Evolutionary conservation across 2,329 filamentous ascomycete species (phyloP).

Genomic region (Ophiostoma montium): DNA sequence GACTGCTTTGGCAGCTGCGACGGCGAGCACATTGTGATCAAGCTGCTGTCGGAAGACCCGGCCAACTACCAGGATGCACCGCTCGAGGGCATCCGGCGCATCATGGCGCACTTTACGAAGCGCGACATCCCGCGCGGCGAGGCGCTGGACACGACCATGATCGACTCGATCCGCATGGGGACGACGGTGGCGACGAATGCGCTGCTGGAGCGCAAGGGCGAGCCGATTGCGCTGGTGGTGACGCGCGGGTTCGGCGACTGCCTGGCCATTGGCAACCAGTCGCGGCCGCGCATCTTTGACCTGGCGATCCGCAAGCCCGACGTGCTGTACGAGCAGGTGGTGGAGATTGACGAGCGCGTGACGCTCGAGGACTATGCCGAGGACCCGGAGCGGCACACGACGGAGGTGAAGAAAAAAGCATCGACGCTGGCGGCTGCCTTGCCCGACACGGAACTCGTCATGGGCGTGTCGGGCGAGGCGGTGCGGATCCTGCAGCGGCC

Average conservation of each 20-base stretch:
- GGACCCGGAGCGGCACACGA: constrained; percentile 52
- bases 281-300: constrained; percentile 79
- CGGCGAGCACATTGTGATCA: constrained; percentile 22
- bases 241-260: constrained; percentile 83
- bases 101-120: constrained; percentile 63
- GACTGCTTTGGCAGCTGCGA: constrained; percentile 75
- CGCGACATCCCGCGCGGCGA: constrained; percentile 67
- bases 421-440: constrained; percentile 29
- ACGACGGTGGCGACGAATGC: constrained; percentile 93
- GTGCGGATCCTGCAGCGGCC: constrained; percentile 56
- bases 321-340: constrained; percentile 67
- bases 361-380: constrained; percentile 88
- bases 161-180: constrained; percentile 90
- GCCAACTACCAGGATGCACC: constrained; percentile 84
- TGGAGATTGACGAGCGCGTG: constrained; percentile 85
- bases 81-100: constrained; percentile 75
- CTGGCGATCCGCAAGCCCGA: constrained; percentile 77
- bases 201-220: constrained; percentile 76
- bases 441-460: constrained; percentile 42
- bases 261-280: constrained; percentile 80
- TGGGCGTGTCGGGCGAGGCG: constrained; percentile 59
- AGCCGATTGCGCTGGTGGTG: constrained; percentile 74
- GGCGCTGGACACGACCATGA: constrained; percentile 64
- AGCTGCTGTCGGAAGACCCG: constrained; percentile 64
- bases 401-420: constrained; percentile 35